A percentile compares a stretch with the other conserved stretches of the same genome.
Conservation (phyloP, 345 rosid genomes). For the Camelina hispida region DNA sequence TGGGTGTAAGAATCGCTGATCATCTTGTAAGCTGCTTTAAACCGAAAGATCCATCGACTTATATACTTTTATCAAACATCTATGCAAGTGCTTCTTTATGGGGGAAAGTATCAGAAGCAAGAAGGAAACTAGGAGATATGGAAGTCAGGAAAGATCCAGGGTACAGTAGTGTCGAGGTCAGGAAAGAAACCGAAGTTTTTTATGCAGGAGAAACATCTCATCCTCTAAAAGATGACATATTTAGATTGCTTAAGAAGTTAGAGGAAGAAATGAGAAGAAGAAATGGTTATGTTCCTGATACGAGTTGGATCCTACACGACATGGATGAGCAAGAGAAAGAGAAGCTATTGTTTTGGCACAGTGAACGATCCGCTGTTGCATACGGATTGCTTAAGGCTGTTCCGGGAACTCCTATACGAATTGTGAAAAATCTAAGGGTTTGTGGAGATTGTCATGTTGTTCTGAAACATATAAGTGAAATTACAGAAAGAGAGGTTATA, state of each 20-base stretch:
- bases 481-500: slow-evolving; percentile 61
- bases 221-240: slow-evolving; percentile 60
- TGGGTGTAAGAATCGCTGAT: slow-evolving; percentile 62
- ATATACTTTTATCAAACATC: slow-evolving; percentile 67
- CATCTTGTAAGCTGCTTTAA: slow-evolving; percentile 54
- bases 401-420: slow-evolving; percentile 56
- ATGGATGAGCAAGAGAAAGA: slow-evolving; percentile 76
- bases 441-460: slow-evolving; percentile 81
- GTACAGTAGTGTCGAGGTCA: slow-evolving; percentile 56
- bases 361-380: slow-evolving; percentile 76
- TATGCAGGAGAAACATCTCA: slow-evolving; percentile 70
- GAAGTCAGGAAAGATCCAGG: slow-evolving; percentile 72
- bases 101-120: slow-evolving; percentile 60
- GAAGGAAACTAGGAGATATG: slow-evolving; percentile 59
- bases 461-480: slow-evolving; percentile 62
- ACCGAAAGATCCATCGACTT: slow-evolving; percentile 68
- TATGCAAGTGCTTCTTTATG: slow-evolving; percentile 64
- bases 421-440: slow-evolving; percentile 76
- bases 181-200: slow-evolving; percentile 64
- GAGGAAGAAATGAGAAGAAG: slow-evolving; percentile 65
- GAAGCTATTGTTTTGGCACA: slow-evolving; percentile 74
- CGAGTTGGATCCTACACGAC: slow-evolving; percentile 61
- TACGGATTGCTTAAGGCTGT: slow-evolving; percentile 68
- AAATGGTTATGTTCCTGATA: slow-evolving; percentile 73
- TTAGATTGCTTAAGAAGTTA: slow-evolving; percentile 54